phyloP scores from a whole-genome alignment of 768 basidiomycete genomes.

The Lactarius hatsudake region DNA sequence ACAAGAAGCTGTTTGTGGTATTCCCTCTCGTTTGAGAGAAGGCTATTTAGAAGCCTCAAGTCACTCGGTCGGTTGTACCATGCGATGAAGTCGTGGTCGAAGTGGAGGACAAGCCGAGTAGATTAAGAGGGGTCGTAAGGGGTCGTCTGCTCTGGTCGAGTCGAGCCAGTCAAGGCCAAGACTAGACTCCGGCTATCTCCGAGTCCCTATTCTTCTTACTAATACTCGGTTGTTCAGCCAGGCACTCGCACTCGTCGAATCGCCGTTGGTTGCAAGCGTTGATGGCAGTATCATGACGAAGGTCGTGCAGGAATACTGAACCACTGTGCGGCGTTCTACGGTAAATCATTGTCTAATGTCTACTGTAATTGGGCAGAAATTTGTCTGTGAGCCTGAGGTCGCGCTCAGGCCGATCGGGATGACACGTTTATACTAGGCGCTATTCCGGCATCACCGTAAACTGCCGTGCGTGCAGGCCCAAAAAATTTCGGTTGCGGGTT shows the following conservation, averaged over 20 bases:
- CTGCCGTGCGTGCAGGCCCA: neutral
- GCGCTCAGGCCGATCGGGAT: too few species aligned
- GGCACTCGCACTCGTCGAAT: too few species aligned
- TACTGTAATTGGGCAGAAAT: too few species aligned
- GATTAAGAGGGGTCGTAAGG: neutral
- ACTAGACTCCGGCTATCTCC: neutral
- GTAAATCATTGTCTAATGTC: neutral
- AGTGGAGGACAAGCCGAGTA: neutral
- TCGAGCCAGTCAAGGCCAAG: neutral
- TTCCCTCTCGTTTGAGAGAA: slow-evolving; percentile 68
- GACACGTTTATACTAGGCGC: too few species aligned
- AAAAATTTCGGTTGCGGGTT: too few species aligned
- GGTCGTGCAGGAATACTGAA: neutral
- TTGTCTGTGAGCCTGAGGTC: neutral
- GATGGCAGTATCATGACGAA: neutral
- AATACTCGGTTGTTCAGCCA: too few species aligned
- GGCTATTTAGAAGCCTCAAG: slow-evolving; percentile 66
- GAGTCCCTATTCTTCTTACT: neutral
- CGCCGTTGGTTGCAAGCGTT: too few species aligned
- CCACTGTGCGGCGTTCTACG: neutral
- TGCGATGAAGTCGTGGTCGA: slow-evolving; percentile 30
- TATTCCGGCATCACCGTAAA: neutral
- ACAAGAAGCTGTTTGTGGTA: slow-evolving; percentile 58
- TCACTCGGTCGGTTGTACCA: slow-evolving; percentile 77
- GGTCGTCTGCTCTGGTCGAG: neutral